Evolutionary conservation across 2,329 filamentous ascomycete genomes (phyloP), one percentile per base, ranked within the genome.

Genomic region (Rutstroemia sp.): DNA sequence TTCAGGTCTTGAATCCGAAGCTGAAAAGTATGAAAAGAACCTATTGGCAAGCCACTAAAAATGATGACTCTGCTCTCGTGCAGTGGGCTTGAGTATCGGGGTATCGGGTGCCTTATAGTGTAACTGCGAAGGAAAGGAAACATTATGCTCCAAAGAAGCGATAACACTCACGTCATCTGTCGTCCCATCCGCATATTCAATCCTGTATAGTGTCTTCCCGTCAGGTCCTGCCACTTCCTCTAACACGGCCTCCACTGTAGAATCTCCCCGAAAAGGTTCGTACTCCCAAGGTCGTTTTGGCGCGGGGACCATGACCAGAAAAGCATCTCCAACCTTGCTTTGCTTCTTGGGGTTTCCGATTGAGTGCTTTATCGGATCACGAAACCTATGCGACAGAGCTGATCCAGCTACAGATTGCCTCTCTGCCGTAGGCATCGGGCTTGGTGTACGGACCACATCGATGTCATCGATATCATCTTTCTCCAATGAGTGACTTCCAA

Each of bases 141-240:
- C 16, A 27, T 2, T 42, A 14, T 19, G 19, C 8, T n/a, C 42
- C 19, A 16, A 9, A 47, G 2, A 4, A 25, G 2, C 44, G 19
- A 25, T 6, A 25, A 27, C 30, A 70, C 69, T 66, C 57, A 71
- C 70, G 50, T 62, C 56, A 49, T 67, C 64, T 56, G 63, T 58
- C 49, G 57, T 64, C 10, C 69, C 69, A 61, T 69, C 66, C 37
- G 67, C 68, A 55, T 64, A 70, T 54, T 66, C 64, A 19, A 71
- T 64, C 37, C 51, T 60, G 54, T 70, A 71, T 51, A 60, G 57
- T 16, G 46, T 23, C 27, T 63, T 44, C 8, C 62, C 63, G 53
- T 62, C 51, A 10, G 51, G 27, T 3, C 54, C 55, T 34, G 62
- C 38, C 14, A 64, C 21, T 23, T 68, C 65, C 30, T 62, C 58